Conservation (phyloP, 176 grass and related monocot species). For the Pontederia paniculata region DNA sequence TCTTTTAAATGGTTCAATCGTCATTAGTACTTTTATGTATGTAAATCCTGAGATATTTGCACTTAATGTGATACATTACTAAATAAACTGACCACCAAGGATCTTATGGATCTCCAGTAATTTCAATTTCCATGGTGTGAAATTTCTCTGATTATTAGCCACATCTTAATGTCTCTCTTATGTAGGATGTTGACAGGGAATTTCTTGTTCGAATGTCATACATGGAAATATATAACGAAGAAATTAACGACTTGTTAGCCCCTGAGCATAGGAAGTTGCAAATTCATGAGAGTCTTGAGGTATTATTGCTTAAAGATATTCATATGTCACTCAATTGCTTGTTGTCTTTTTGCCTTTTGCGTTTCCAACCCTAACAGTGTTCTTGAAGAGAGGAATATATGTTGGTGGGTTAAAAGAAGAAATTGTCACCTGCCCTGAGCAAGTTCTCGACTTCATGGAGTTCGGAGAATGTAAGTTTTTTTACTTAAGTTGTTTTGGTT, state of each 20-base stretch:
- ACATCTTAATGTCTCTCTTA: conserved; percentile 9
- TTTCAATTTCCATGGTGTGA: not conserved
- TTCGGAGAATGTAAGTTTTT: conserved; percentile 86
- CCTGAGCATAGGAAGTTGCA: conserved; percentile 91
- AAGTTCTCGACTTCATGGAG: conserved; percentile 72
- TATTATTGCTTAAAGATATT: conserved; percentile 13
- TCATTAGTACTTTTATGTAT: too few relatives aligned
- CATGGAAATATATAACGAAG: conserved; percentile 99
- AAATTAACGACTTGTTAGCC: conserved; percentile 86
- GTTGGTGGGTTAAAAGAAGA: conserved; percentile 94
- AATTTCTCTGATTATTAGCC: conserved; percentile 4
- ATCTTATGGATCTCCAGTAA: not conserved
- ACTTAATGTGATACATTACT: too few relatives aligned
- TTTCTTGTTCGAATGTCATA: conserved; percentile 96
- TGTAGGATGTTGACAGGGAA: conserved; percentile 70
- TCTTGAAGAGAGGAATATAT: conserved; percentile 84
- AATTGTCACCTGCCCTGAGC: conserved; percentile 76
- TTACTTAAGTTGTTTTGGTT: conserved; percentile 11
- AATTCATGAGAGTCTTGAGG: conserved; percentile 88
- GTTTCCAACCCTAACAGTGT: conserved; percentile 4
- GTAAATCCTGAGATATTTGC: too few relatives aligned
- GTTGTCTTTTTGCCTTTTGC: not conserved
- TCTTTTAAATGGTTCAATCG: too few relatives aligned
- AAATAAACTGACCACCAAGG: too few relatives aligned
- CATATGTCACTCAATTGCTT: not conserved